phyloP scores from a whole-genome alignment of 192 early-diverging fungal species.

The Diversispora epigaea region DNA sequence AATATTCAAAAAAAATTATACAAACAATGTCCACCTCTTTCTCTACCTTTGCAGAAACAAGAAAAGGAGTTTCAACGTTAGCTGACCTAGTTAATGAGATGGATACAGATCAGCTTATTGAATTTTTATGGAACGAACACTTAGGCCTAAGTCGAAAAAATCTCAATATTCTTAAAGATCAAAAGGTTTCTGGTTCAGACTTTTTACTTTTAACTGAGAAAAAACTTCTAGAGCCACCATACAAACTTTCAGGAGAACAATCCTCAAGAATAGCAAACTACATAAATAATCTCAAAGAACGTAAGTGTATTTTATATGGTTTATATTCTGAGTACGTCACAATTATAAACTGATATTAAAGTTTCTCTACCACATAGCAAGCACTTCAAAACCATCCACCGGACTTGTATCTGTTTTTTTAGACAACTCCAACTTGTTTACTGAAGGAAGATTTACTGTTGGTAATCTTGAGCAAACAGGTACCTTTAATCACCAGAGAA shows the following conservation, averaged over 20 bases:
- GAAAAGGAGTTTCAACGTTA: no score
- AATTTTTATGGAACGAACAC: no score
- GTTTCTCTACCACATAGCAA: background rate
- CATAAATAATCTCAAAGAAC: background rate
- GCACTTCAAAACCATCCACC: constrained; percentile 3
- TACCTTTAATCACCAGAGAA: constrained; percentile 20
- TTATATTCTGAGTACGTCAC: background rate
- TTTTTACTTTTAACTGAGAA: no score
- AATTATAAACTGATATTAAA: constrained; percentile 22
- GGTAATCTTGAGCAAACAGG: constrained; percentile 9
- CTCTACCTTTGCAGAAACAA: no score
- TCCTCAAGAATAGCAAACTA: background rate
- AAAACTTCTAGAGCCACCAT: no score
- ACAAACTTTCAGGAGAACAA: background rate
- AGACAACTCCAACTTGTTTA: constrained; percentile 1
- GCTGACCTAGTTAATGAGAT: no score
- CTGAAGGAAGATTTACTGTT: constrained; percentile 2
- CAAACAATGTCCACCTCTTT: no score
- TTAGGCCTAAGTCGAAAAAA: no score
- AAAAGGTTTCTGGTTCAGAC: no score
- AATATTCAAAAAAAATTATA: no score
- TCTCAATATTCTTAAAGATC: no score
- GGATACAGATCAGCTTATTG: no score
- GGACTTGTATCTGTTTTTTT: constrained; percentile 23
- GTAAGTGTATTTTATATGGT: background rate